These are phyloP conservation scores for Lentinula aciculospora DNA, from an alignment of 768 basidiomycete species.

Conservation along the genomic window DNA sequence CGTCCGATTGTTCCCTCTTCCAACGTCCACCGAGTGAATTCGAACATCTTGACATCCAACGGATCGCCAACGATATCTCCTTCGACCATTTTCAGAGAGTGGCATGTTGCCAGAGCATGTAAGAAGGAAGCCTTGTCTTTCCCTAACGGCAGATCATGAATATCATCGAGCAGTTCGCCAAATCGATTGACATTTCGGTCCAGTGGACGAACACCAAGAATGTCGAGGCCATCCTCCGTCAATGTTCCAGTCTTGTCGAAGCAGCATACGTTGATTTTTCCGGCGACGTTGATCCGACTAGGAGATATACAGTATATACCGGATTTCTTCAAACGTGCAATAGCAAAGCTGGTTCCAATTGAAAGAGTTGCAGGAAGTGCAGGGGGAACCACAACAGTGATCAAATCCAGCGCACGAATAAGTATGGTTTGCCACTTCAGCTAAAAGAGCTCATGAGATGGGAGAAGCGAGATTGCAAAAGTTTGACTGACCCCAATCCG, in stretches of 20 bases:
- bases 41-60: conserved; percentile 96
- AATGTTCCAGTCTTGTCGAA: conserved; percentile 99
- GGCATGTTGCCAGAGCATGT: conserved; percentile 93
- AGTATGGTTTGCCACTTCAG: conserved; percentile 87
- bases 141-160: conserved; percentile 76
- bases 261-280: conserved; percentile 95
- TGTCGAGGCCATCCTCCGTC: conserved; percentile 96
- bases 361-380: conserved; percentile 96
- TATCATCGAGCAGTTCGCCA: conserved; percentile 84
- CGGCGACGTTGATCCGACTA: conserved; percentile 89
- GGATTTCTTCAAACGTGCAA: conserved; percentile 76
- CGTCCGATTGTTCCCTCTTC: conserved; percentile 83
- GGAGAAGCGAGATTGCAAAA: not conserved
- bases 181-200: conserved; percentile 76
- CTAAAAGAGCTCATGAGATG: conserved; percentile 30
- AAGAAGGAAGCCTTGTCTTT: conserved; percentile 78
- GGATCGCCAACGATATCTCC: conserved; percentile 92
- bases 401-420: conserved; percentile 87
- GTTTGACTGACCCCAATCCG: conserved; percentile 66
- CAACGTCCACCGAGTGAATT: conserved; percentile 92
- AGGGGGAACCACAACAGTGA: conserved; percentile 97
- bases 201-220: conserved; percentile 85
- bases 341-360: conserved; percentile 95
- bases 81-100: conserved; percentile 88
- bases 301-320: conserved; percentile 98